Evolutionary conservation across 78 protist species (phyloP), one percentile per base, ranked within the genome.

Genomic region (Protostelium mycophagum): DNA sequence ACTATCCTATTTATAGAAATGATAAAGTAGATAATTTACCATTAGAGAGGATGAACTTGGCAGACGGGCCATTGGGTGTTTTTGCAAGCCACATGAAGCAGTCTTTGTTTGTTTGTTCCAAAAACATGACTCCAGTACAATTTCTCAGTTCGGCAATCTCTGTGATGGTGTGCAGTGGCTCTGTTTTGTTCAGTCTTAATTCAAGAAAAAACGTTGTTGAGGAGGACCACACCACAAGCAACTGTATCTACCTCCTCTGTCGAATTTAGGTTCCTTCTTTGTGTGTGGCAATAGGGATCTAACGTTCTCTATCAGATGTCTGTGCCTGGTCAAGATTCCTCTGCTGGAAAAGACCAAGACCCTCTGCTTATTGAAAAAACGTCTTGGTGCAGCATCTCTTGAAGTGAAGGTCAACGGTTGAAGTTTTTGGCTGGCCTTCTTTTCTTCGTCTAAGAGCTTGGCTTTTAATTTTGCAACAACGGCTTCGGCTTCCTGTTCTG

Each of bases 21-120:
- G 23, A 89, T 9, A 85, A 1, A 36, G 1, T 73, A 36, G 35
- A 0, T 1, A 35, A n/a, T 85, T 0, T 87, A 96, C 96, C 88
- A 73, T 96, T 97, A 28, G 90, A 37, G 1, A 98, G 96, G 29
- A 87, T 90, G 90, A 98, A 97, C 93, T 97, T 97, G 10, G 90
- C 92, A 1, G 97, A 90, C 34, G 99, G 99, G 0, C 99, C 99
- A 0, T 85, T 28, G 31, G 99, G 99, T 1, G 91, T 86, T 39
- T 39, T 83, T 51, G 97, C 88, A 63, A 97, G 34, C 99, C 99
- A 98, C 83, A 96, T 38, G 90, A 88, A 98, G 86, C 91, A 85
- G 87, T 97, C 97, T 25, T n/a, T 88, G 63, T 83, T 38, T 9
- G 34, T 94, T 34, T 97, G 90, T 38, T 98, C 99, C 28, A 99